These are phyloP conservation scores for Prototheca cutis DNA, from an alignment of 163 green algal species.

Conservation along the genomic window DNA sequence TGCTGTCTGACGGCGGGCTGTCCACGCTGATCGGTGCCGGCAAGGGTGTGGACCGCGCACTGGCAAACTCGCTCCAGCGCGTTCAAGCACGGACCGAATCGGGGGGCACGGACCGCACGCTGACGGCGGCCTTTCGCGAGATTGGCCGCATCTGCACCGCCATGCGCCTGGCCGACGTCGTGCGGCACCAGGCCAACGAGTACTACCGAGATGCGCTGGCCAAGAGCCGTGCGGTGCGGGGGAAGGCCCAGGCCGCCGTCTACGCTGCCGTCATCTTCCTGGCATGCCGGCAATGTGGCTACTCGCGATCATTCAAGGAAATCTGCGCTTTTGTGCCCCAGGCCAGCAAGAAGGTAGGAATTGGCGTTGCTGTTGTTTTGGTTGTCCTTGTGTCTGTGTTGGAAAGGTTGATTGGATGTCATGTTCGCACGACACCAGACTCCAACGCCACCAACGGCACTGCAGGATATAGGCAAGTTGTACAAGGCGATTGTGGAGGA, in stretches of 20 bases:
- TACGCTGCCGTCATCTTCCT: conserved; percentile 68
- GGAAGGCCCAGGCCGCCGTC: conserved; percentile 40
- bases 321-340: conserved; percentile 65
- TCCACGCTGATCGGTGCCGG: conserved; percentile 27
- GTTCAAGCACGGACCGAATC: conserved; percentile 19
- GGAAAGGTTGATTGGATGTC: too few relatives aligned
- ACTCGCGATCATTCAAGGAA: conserved; percentile 84
- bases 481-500: conserved; percentile 64
- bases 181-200: conserved; percentile 70
- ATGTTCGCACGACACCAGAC: too few relatives aligned
- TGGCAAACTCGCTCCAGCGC: conserved; percentile 22
- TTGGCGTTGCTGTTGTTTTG: too few relatives aligned
- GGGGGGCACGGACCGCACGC: conserved; percentile 45
- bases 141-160: conserved; percentile 58
- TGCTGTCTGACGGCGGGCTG: conserved; percentile 42
- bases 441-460: too few relatives aligned
- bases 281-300: conserved; percentile 64
- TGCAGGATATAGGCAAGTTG: conserved; percentile 74
- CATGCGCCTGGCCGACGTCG: conserved; percentile 47
- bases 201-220: conserved; percentile 67
- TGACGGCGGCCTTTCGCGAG: conserved; percentile 62
- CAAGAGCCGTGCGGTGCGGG: conserved; percentile 38
- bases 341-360: conserved; percentile 55
- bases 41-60: conserved; percentile 23
- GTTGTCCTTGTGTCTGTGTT: too few relatives aligned